Base-by-base conservation (phyloP, 225 moss, liverwort and hornwort species). In the Pseudisothecium myosuroides region DNA sequence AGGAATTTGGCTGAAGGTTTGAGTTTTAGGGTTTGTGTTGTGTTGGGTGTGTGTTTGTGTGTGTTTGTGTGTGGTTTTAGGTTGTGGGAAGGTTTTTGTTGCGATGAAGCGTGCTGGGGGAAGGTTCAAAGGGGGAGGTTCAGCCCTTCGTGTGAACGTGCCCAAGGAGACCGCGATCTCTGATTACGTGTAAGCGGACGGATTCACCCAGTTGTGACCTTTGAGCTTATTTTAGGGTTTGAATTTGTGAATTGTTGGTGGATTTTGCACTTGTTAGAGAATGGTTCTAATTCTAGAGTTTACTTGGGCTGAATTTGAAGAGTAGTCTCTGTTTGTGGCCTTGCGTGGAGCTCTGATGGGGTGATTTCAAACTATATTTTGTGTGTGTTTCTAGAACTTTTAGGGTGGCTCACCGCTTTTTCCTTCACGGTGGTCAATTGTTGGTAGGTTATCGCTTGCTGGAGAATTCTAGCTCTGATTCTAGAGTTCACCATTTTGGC, bases 101-200 rank as follows among this genome's bases (percentile, higher is more conserved):
- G 85, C 65, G 91, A 94, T 92, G 94, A 90, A 68, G 89, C 87
- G 87, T 90, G 87, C 31, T 17, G 91, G 82, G 31, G 94, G 92
- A 83, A 94, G 80, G 87, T 91, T 90, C 72, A 94, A 92, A 78
- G 92, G 91, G 86, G 88, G 85, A 87, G 86, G 89, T 80, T 92
- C 93, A 58, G 92, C 92, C 88, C 93, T 93, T 79, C 90, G 94
- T 82, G 90, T 94, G 82, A 89, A 78, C 54, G 94, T 94, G 76
- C 94, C 94, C 39, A 94, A 86, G 91, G 94, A 94, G 90, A 20
- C 92, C 41, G 90, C 89, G 87, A 94, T 94, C 82, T 92, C 92
- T 15, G 92, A 94, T 83, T 94, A 91, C 87, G 91, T 94, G 94
- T 94, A 83, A 90, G 94, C 82, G 14, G 23, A 76, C 43, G 63